Base-by-base conservation (phyloP, 495 filamentous ascomycete species). In the Bacidia gigantensis region DNA sequence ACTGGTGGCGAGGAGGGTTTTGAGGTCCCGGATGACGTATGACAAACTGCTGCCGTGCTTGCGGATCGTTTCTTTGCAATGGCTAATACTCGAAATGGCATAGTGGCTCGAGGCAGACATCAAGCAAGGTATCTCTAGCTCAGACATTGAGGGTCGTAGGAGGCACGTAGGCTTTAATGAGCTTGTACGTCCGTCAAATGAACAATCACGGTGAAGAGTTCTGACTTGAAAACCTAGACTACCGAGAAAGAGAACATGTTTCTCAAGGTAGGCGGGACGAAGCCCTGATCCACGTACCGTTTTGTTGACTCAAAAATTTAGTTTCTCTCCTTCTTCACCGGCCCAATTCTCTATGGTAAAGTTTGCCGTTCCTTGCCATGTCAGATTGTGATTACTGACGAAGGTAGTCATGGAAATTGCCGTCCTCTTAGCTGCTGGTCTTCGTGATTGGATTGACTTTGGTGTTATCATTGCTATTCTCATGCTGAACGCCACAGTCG, bases 271-370 rank as follows among this genome's bases (percentile, higher is more conserved):
- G 22, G 25, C 29, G 60, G n/a, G n/a, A n/a, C n/a, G n/a, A n/a
- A n/a, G n/a, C n/a, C n/a, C n/a, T 2, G 3, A 14, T 38, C 47
- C 26, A 20, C 35, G 49, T 11, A 9, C 23, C n/a, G n/a, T 26
- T 17, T 29, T 26, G 17, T 46, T 58, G 29, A 58, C 48, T 20
- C 29, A 5, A 26, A 42, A 25, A 24, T 81, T 53, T 79, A 88
- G 70, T 83, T 89, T 65, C 68, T 88, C 56, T 73, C 79, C 64
- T 89, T 82, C 68, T 89, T 89, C 73, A 79, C 73, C 61, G 84
- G 85, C 63, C 85, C 85, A 54, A 86, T 89, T 71, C 81, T 89
- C 49, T 88, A 87, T 71, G 84, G 84, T 87, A 71, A 64, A 76
- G 68, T n/a, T 9, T 3, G 46, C 3, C 22, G 12, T 46, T 39